Conservation (phyloP, 345 rosid genomes). For the Luvunga scandens region DNA sequence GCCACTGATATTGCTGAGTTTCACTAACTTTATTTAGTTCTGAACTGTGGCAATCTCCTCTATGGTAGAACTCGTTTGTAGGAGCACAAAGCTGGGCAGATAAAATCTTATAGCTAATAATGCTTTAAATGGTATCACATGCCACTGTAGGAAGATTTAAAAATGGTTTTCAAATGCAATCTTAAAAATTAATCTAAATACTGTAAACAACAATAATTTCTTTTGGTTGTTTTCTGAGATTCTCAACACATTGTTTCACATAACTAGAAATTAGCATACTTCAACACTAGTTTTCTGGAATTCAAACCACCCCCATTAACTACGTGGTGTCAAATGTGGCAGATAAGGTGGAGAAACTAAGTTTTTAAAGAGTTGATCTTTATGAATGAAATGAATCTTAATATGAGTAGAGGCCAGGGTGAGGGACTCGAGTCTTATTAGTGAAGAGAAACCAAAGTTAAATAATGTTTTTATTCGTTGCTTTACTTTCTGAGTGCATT, state of each 20-base stretch:
- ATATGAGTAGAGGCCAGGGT: background rate
- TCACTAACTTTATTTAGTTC: background rate
- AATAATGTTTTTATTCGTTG: background rate
- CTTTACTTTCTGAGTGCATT: background rate
- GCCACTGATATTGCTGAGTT: constrained; percentile 4
- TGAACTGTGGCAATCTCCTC: background rate
- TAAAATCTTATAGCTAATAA: background rate
- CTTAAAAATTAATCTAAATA: background rate
- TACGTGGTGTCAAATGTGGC: background rate
- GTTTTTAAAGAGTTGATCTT: background rate
- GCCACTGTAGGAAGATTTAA: background rate
- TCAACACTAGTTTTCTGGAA: background rate
- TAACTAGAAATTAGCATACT: background rate
- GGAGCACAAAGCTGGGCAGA: background rate
- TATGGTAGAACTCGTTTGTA: background rate
- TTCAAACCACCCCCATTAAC: background rate
- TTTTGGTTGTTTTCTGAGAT: background rate
- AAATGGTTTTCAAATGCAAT: too few relatives aligned
- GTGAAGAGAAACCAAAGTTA: background rate
- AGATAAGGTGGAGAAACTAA: background rate
- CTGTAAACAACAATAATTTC: background rate
- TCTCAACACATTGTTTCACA: background rate
- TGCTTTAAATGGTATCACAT: background rate
- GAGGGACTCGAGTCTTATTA: constrained; percentile 3
- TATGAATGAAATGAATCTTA: background rate